phyloP scores from a whole-genome alignment of 148 eudicot genomes.

The Euryodendron excelsum region DNA sequence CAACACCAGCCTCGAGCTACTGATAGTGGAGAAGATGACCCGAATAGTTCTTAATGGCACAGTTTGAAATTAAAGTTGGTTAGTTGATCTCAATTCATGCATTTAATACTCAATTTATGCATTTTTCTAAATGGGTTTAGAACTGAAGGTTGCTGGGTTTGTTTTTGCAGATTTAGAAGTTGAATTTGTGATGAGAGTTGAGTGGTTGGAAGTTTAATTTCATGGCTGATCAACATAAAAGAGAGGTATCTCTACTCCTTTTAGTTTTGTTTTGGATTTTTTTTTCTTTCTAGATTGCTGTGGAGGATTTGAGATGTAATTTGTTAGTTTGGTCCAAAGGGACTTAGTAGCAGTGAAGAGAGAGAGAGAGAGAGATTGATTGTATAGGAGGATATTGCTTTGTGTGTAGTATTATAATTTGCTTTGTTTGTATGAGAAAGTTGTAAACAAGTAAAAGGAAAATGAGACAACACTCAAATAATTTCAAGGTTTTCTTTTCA shows the following conservation, averaged over 20 bases:
- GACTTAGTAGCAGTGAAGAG: constrained; percentile 24
- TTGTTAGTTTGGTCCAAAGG: constrained; percentile 34
- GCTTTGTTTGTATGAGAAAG: constrained; percentile 17
- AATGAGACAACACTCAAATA: background rate
- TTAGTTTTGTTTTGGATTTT: constrained; percentile 11
- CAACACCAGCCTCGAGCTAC: constrained; percentile 36
- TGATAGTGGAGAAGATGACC: constrained; percentile 55
- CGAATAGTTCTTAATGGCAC: constrained; percentile 30
- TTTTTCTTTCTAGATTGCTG: constrained; percentile 15
- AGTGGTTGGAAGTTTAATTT: constrained; percentile 1
- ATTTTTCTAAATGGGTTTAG: background rate
- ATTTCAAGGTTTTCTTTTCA: background rate
- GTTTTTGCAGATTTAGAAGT: constrained; percentile 22
- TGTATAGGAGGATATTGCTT: constrained; percentile 47
- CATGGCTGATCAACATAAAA: background rate
- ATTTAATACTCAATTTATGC: background rate
- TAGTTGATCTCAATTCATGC: background rate
- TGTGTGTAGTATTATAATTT: constrained; percentile 21
- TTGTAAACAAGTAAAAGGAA: constrained; percentile 8
- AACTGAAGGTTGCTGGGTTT: background rate
- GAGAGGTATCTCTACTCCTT: constrained; percentile 18
- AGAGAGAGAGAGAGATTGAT: constrained; percentile 18
- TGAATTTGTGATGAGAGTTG: constrained; percentile 21
- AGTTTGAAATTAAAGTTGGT: constrained; percentile 1
- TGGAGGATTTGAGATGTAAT: constrained; percentile 36